Evolutionary conservation across 2,329 filamentous ascomycete species (phyloP), one percentile per base, ranked within the genome.

Genomic region (Fusarium drepaniforme): DNA sequence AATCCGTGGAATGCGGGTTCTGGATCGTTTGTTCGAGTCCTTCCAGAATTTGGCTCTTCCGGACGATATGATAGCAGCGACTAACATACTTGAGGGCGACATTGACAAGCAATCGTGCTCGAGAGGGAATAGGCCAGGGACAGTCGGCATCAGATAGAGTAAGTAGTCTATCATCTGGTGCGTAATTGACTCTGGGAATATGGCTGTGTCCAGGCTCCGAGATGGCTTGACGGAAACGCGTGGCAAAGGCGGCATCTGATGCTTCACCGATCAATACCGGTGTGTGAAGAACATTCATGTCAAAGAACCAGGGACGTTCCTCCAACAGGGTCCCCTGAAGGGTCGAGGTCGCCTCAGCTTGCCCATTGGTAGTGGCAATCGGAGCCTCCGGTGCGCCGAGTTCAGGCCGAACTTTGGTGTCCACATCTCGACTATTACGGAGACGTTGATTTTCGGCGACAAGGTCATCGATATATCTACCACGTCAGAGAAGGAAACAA

Each of bases 61-160:
- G 82, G 1, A 86, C 81, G 11, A 86, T 82, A 61, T 87, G 85
- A 66, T 84, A 87, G n/a, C 77, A 80, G 16, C 80, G 79, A 28
- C 81, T 83, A 3, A 86, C 80, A 42, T 84, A 84, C 35, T 82
- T 82, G 21, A 87, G 63, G 1, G 86, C 84, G 6, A 84, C 84
- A 37, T 85, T 83, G 8, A 81, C 71, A 4, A 81, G 68, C 5
- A 80, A 35, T 1, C 78, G 71, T 5, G 77, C 79, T 18, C 75
- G 79, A 1, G 83, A 80, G 0, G 82, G 80, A 15, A 81, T 82
- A 0, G 86, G 86, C 83, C 83, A 86, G 4, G 80, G 78, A 6
- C 81, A 80, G 6, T 82, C 79, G 1, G 79, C 78, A 4, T 80
- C 79, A 1, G 79, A 79, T 2, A 83, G 72, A 0, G 73, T 62